Percentiles rank a stretch among this genome's conserved stretches.
Evolutionary conservation across 2,329 filamentous ascomycete species (phyloP).

Genomic region (Mycosphaerella arachidis): DNA sequence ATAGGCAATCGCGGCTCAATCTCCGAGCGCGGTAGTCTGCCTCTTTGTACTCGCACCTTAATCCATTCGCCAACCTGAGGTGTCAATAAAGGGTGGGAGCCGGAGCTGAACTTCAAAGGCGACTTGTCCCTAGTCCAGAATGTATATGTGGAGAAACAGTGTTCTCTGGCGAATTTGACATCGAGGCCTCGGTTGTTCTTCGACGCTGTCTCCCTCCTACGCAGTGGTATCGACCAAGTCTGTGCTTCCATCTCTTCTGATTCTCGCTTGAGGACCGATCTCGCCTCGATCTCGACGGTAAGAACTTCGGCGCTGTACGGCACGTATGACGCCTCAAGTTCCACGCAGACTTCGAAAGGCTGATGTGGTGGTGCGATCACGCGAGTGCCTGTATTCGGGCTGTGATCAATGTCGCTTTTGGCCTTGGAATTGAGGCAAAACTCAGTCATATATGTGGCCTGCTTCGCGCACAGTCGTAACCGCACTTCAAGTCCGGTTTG

Average conservation of each 20-base stretch:
- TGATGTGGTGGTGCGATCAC: neutral
- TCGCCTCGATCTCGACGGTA: neutral
- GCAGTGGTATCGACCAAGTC: neutral
- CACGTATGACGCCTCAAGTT: neutral
- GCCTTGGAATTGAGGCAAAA: neutral
- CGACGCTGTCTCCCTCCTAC: neutral
- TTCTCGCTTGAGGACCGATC: neutral
- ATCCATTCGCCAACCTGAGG: neutral
- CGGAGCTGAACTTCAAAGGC: neutral
- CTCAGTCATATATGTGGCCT: neutral
- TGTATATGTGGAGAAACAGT: neutral
- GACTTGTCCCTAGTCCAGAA: neutral
- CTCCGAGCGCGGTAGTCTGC: neutral
- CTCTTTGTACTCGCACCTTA: neutral
- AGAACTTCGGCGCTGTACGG: neutral
- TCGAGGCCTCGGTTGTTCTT: neutral
- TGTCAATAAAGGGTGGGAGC: neutral
- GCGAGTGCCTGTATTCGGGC: neutral
- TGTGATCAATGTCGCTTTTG: neutral
- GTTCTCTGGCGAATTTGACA: neutral
- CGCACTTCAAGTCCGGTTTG: neutral
- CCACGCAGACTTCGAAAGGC: neutral
- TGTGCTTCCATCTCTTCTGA: neutral
- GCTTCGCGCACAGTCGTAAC: neutral
- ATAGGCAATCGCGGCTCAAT: neutral